Percentiles rank a stretch among this genome's conserved stretches.
Evolutionary conservation across 2,329 filamentous ascomycete genomes (phyloP).

Genomic region (Cladophialophora yegresii): DNA sequence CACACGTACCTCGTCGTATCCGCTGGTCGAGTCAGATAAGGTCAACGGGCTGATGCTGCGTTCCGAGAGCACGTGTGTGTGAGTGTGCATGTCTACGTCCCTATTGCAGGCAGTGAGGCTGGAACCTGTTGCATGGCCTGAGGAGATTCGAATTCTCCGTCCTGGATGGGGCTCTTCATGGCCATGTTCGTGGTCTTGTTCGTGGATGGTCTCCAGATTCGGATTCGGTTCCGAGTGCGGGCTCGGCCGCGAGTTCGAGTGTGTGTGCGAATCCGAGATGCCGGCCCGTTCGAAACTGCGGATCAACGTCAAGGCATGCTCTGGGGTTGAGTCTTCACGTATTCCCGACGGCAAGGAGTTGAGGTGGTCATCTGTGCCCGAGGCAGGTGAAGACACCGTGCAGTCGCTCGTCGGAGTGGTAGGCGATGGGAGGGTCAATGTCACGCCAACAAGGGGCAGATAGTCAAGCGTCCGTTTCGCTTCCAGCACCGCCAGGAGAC

Average conservation of each 20-base stretch:
- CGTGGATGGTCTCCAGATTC: constrained; percentile 25
- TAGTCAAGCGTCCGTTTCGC: constrained; percentile 8
- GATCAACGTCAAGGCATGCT: background rate
- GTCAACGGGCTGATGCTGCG: constrained; percentile 17
- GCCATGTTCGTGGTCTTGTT: constrained; percentile 21
- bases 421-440: background rate
- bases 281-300: constrained; percentile 14
- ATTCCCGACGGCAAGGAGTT: background rate
- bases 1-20: constrained; percentile 1
- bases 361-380: background rate
- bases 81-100: too few relatives aligned
- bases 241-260: too few relatives aligned
- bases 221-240: constrained; percentile 10
- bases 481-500: constrained; percentile 21
- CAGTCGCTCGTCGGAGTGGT: background rate
- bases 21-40: constrained; percentile 5
- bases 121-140: constrained; percentile 8
- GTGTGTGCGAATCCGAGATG: background rate
- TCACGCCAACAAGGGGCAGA: constrained; percentile 7
- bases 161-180: constrained; percentile 25
- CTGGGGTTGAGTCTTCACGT: background rate
- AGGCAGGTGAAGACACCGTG: background rate
- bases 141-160: constrained; percentile 12
- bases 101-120: background rate
- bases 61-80: background rate